phyloP scores from a whole-genome alignment of 208 protist genomes.

The Entamoeba histolytica region DNA sequence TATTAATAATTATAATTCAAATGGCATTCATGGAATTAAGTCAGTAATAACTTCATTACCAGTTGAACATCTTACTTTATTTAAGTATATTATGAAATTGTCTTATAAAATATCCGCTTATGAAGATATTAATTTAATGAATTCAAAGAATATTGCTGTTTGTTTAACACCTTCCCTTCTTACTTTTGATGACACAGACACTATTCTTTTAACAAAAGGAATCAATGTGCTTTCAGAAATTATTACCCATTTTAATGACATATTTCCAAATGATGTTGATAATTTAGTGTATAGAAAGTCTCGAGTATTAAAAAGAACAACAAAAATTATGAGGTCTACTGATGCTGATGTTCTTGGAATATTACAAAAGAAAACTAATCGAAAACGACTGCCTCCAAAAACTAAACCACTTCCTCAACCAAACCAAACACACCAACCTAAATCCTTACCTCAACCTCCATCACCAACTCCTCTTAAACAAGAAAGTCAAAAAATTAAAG shows the following conservation, averaged over 20 bases:
- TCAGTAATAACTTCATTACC: not conserved
- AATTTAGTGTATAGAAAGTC: not conserved
- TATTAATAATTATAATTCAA: too few species aligned
- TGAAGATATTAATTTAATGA: not conserved
- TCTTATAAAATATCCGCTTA: not conserved
- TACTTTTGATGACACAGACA: not conserved
- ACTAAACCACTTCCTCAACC: not conserved
- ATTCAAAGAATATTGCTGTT: not conserved
- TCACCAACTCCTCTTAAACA: too few species aligned
- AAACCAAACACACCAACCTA: too few species aligned
- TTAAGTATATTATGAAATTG: not conserved
- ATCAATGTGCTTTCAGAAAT: too few species aligned
- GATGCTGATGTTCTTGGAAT: not conserved
- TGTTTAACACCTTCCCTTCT: not conserved
- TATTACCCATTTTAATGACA: too few species aligned
- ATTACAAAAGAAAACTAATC: not conserved
- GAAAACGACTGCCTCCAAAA: not conserved
- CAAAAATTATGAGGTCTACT: not conserved
- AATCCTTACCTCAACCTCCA: too few species aligned
- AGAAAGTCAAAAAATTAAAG: too few species aligned
- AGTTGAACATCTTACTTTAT: not conserved
- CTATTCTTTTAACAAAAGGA: too few species aligned
- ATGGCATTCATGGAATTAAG: too few species aligned
- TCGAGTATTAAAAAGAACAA: not conserved
- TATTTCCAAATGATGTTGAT: too few species aligned